phyloP scores from a whole-genome alignment of 176 grass and related monocot genomes.

The Musa acuminata region DNA sequence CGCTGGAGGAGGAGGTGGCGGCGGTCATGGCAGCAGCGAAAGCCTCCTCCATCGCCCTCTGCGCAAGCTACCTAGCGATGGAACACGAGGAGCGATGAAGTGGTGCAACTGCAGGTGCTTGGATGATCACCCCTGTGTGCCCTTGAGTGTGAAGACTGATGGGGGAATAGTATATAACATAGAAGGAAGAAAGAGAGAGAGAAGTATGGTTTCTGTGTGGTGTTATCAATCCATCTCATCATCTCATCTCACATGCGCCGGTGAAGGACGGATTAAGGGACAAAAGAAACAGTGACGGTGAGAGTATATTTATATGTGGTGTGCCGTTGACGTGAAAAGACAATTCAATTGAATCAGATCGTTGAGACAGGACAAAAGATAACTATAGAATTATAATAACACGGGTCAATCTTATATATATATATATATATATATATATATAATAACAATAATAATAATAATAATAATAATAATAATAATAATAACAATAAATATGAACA shows the following conservation, averaged over 20 bases:
- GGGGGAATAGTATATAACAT: background rate
- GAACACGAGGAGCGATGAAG: background rate
- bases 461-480: no score
- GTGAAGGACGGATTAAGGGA: slow-evolving; percentile 24
- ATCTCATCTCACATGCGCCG: slow-evolving; percentile 16
- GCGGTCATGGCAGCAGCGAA: slow-evolving; percentile 5
- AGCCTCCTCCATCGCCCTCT: background rate
- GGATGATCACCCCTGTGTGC: no score
- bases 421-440: background rate
- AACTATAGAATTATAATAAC: no score
- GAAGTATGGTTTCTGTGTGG: slow-evolving; percentile 2
- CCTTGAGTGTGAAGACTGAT: background rate
- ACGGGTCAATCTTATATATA: background rate
- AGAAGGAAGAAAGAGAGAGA: background rate
- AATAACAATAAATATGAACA: no score
- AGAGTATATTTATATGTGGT: slow-evolving; percentile 7
- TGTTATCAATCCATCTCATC: slow-evolving; percentile 6
- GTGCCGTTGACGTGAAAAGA: slow-evolving; percentile 6
- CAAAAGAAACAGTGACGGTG: slow-evolving; percentile 14
- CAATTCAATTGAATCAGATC: background rate
- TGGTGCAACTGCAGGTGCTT: background rate
- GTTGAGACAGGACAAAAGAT: background rate
- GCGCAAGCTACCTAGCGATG: background rate
- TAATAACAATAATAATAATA: no score
- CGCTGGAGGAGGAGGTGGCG: background rate